Conservation (phyloP, 2,329 filamentous ascomycete genomes). For the Neospermospora avenae region DNA sequence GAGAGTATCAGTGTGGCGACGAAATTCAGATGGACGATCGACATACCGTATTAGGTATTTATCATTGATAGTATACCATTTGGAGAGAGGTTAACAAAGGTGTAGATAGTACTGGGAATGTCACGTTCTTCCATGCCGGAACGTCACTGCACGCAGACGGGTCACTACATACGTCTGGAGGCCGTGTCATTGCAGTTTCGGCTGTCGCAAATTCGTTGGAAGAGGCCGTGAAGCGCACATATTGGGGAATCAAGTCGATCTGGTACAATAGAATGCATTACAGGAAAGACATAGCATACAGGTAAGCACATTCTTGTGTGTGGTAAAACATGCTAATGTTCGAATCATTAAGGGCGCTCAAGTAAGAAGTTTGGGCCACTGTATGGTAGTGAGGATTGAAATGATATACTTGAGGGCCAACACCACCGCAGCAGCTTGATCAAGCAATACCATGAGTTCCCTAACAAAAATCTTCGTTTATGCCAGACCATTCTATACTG, state of each 20-base stretch:
- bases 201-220: conserved; percentile 72
- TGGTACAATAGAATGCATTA: background rate
- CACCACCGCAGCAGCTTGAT: too few species aligned
- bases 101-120: conserved; percentile 46
- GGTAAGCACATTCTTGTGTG: background rate
- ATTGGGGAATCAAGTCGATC: conserved; percentile 53
- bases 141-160: conserved; percentile 91
- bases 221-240: conserved; percentile 80
- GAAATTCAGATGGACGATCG: background rate
- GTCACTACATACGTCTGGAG: conserved; percentile 70
- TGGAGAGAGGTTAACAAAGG: background rate
- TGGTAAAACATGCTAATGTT: too few species aligned
- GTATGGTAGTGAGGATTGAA: too few species aligned
- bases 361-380: too few species aligned
- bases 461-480: too few species aligned
- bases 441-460: too few species aligned
- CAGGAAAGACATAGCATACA: background rate
- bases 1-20: conserved; percentile 72
- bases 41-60: too few species aligned
- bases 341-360: too few species aligned
- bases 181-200: conserved; percentile 87
- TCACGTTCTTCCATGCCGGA: conserved; percentile 45
- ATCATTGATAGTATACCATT: background rate
- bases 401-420: too few species aligned
- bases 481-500: too few species aligned